A percentile compares a stretch with the other conserved stretches of the same genome.
These are phyloP conservation scores for Lactifluus rugatus DNA, from an alignment of 768 basidiomycete species.

Conservation along the genomic window DNA sequence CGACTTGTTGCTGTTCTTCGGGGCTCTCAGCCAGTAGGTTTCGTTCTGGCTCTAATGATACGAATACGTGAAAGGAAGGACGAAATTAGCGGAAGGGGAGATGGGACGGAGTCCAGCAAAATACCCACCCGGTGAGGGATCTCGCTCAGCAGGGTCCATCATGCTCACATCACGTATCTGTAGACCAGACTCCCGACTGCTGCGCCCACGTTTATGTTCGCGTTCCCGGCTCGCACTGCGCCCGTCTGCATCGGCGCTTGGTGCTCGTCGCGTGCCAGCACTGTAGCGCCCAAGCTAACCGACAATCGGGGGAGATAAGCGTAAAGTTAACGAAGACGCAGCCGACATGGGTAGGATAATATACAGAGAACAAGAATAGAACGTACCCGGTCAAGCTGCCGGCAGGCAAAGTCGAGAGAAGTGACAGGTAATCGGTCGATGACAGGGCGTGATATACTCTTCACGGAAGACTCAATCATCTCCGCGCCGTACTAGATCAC, in stretches of 20 bases:
- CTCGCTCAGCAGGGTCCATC: constrained; percentile 4
- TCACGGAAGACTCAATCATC: constrained; percentile 79
- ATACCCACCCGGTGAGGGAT: background rate
- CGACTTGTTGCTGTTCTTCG: constrained; percentile 42
- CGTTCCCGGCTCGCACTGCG: constrained; percentile 5
- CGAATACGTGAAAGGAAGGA: background rate
- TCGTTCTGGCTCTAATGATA: constrained; percentile 4
- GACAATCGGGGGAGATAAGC: background rate
- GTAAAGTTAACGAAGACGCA: background rate
- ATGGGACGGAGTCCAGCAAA: background rate
- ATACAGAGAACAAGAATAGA: background rate
- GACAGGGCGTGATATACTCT: constrained; percentile 71
- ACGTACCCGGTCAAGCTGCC: constrained; percentile 76
- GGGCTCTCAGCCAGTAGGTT: constrained; percentile 5
- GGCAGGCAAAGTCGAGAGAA: constrained; percentile 77
- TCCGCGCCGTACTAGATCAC: constrained; percentile 69
- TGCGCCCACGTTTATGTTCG: constrained; percentile 12
- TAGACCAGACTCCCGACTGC: constrained; percentile 3
- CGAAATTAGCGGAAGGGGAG: background rate
- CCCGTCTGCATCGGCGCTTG: constrained; percentile 8
- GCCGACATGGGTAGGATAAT: background rate
- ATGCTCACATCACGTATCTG: constrained; percentile 20
- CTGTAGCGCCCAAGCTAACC: constrained; percentile 16
- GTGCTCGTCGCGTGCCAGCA: background rate
- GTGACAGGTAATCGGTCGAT: constrained; percentile 69